Evolutionary conservation across 2,329 filamentous ascomycete genomes (phyloP), one percentile per base, ranked within the genome.

Genomic region (Aspergillus ochraceoroseus): DNA sequence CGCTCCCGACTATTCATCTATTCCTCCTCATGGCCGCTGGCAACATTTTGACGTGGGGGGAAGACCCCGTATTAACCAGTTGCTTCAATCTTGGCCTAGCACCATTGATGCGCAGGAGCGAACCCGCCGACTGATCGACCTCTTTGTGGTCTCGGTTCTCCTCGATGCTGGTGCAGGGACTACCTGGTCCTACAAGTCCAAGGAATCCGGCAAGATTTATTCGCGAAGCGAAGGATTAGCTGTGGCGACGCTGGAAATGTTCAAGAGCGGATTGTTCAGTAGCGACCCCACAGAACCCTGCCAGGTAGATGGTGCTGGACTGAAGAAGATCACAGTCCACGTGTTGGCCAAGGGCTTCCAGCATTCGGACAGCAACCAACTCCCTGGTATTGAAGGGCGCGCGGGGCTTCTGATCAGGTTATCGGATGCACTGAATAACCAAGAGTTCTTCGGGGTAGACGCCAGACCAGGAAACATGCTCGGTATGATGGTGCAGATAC

Each of bases 391-490:
- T 2, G 82, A 94, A 60, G 90, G 90, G 31, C 80, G 92, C 42
- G 82, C 88, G 3, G 82, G 83, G 12, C 75, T 98, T 31, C 70
- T 98, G 27, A 74, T 86, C 27, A 76, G 83, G 35, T 74, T 98
- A 1, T 80, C 80, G 8, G 75, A 82, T 48, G 89, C 90, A 4
- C 69, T 98, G 39, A 76, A 82, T 48, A 88, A 90, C 59, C 74
- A 79, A 43, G 83, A 92, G 35, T 83, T 87, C 54, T 98, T 95
- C 64, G 90, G 90, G 15, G 74, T 77, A 1, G 81, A 89, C 58
- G 85, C 83, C 36, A 77, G 92, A 43, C 92, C 92, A 7, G 92
- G 92, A 53, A 94, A 95, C 62, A 88, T 98, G 81, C 80, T 96
- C 47, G 87, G 87, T 92, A 73, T 55, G 76, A 9, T 14, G n/a